phyloP scores from a whole-genome alignment of 2,329 filamentous ascomycete species.

The Microcyclospora tardicrescens region DNA sequence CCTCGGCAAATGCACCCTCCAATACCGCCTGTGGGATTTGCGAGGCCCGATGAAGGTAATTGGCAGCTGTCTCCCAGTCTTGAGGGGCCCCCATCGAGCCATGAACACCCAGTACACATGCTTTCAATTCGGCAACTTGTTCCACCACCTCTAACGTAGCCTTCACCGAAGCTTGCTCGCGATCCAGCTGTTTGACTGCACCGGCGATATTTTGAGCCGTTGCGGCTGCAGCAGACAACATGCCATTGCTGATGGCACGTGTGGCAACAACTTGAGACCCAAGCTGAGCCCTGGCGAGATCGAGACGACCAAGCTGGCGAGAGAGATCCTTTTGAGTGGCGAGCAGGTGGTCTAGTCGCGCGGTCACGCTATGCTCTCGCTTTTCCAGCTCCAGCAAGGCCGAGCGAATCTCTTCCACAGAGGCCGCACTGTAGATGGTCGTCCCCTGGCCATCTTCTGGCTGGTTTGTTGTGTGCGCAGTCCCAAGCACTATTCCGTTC shows the following conservation, averaged over 20 bases:
- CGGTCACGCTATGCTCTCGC: constrained; percentile 62
- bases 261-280: constrained; percentile 77
- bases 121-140: constrained; percentile 91
- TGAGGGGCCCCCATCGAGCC: constrained; percentile 96
- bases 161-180: constrained; percentile 84
- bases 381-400: constrained; percentile 62
- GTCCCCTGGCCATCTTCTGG: background rate
- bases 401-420: constrained; percentile 65
- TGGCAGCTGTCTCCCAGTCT: constrained; percentile 95
- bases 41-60: constrained; percentile 71
- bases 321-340: constrained; percentile 76
- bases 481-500: no score
- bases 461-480: no score
- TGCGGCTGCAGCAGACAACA: constrained; percentile 74
- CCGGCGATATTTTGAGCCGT: constrained; percentile 77
- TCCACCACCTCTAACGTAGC: constrained; percentile 85
- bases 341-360: constrained; percentile 62
- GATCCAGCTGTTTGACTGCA: constrained; percentile 75
- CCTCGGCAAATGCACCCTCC: constrained; percentile 72
- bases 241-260: constrained; percentile 72
- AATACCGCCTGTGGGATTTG: constrained; percentile 70
- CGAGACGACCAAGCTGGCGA: constrained; percentile 73
- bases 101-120: constrained; percentile 85
- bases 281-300: constrained; percentile 76
- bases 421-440: constrained; percentile 55